Percentiles rank a stretch among this genome's conserved stretches.
phyloP scores from a whole-genome alignment of 176 grass and related monocot genomes.

The Aegilops bicornis region DNA sequence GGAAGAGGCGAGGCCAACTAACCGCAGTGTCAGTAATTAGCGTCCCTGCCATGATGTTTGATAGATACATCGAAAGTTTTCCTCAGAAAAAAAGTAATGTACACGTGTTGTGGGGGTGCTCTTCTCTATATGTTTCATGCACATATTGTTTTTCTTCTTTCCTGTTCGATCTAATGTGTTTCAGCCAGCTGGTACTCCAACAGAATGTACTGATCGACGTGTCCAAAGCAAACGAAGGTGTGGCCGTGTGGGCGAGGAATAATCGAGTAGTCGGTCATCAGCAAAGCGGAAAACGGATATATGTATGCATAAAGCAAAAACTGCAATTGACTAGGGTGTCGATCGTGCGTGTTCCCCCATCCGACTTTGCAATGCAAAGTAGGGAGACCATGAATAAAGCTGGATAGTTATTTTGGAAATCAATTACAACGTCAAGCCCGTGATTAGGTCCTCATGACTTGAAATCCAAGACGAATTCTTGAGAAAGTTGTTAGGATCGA shows the following conservation, averaged over 20 bases:
- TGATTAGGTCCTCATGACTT: background rate
- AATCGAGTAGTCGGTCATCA: constrained; percentile 17
- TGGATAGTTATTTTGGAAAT: background rate
- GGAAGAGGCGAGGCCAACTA: too few species aligned
- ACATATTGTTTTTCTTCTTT: background rate
- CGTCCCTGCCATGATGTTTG: too few species aligned
- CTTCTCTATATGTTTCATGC: background rate
- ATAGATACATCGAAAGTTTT: too few species aligned
- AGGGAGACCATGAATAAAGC: constrained; percentile 27
- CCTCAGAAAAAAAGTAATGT: too few species aligned
- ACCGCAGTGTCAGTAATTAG: too few species aligned
- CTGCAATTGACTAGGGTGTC: constrained; percentile 7
- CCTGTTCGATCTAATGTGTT: background rate
- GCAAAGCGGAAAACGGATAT: background rate
- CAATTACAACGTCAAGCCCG: background rate
- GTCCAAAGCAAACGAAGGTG: background rate
- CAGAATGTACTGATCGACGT: background rate
- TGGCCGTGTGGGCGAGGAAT: background rate
- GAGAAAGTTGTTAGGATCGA: background rate
- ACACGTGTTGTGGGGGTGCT: background rate
- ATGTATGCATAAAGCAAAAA: background rate
- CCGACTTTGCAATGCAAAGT: constrained; percentile 26
- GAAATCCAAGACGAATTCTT: background rate
- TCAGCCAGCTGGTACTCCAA: background rate
- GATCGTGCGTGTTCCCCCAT: background rate